Percentiles rank a stretch among this genome's conserved stretches.
These are phyloP conservation scores for Paxillus rubicundulus DNA, from an alignment of 768 basidiomycete genomes.

Conservation along the genomic window DNA sequence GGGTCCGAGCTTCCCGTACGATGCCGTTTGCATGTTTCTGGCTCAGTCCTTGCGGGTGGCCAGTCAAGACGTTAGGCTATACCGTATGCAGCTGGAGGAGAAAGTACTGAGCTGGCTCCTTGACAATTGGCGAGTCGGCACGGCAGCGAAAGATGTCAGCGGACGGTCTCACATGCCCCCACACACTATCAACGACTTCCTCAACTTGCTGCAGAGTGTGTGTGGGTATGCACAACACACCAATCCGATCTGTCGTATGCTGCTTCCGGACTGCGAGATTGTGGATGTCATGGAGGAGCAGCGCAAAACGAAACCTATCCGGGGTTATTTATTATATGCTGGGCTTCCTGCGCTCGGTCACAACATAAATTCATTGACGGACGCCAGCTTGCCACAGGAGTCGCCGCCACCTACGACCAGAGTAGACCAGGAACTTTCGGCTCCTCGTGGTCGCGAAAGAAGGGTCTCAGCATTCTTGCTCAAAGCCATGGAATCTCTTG, in stretches of 20 bases:
- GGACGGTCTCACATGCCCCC: conserved; percentile 45
- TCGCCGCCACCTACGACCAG: conserved; percentile 7
- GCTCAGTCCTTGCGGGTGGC: conserved; percentile 65
- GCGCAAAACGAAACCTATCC: conserved; percentile 53
- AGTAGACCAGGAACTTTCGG: conserved; percentile 34
- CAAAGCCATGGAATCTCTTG: conserved; percentile 56
- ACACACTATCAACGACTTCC: conserved; percentile 57
- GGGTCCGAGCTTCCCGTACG: conserved; percentile 82
- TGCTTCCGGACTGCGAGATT: conserved; percentile 69
- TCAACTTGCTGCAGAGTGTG: conserved; percentile 61
- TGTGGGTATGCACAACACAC: conserved; percentile 53
- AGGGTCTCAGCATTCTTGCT: conserved; percentile 60
- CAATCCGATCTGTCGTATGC: conserved; percentile 44
- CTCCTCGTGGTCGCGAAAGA: conserved; percentile 57
- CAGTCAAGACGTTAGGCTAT: conserved; percentile 77
- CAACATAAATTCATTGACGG: conserved; percentile 4
- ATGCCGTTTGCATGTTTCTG: conserved; percentile 87
- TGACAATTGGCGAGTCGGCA: conserved; percentile 61
- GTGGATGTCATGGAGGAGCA: conserved; percentile 62
- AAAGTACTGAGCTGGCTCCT: conserved; percentile 81
- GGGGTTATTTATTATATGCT: conserved; percentile 69
- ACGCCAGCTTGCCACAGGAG: not conserved
- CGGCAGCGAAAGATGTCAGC: conserved; percentile 37
- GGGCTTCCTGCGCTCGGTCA: conserved; percentile 46
- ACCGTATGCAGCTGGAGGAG: conserved; percentile 83